Conservation (phyloP, 768 basidiomycete genomes). For the Trametes punicea region DNA sequence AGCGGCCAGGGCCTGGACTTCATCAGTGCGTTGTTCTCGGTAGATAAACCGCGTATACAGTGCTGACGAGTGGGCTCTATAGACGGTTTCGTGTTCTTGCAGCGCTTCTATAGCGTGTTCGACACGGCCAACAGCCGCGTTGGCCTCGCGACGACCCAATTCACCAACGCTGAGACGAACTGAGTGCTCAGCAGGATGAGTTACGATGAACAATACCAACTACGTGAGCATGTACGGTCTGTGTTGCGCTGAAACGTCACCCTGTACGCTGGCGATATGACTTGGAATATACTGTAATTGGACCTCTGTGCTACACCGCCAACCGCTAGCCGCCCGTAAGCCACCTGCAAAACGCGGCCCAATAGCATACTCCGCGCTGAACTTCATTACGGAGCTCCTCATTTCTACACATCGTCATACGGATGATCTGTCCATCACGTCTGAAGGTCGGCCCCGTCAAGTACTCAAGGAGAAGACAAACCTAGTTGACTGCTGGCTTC, state of each 20-base stretch:
- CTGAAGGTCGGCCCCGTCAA: too few species aligned
- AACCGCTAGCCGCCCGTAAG: too few species aligned
- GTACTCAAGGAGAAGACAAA: slow-evolving; percentile 21
- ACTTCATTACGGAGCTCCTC: slow-evolving; percentile 54
- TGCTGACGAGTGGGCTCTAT: neutral
- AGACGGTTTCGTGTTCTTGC: slow-evolving; percentile 58
- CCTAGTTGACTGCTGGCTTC: slow-evolving; percentile 72
- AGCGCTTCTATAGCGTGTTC: slow-evolving; percentile 54
- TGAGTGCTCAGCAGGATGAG: too few species aligned
- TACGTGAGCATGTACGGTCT: too few species aligned
- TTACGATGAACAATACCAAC: too few species aligned
- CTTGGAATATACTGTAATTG: too few species aligned
- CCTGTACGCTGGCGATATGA: too few species aligned
- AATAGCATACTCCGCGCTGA: slow-evolving; percentile 54
- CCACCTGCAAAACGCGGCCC: too few species aligned
- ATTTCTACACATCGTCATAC: slow-evolving; percentile 60
- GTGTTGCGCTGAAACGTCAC: too few species aligned
- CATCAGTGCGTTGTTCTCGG: slow-evolving; percentile 42
- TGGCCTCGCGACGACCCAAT: slow-evolving; percentile 34
- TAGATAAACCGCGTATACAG: neutral
- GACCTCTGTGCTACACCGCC: too few species aligned
- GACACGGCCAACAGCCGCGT: slow-evolving; percentile 34
- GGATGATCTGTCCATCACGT: slow-evolving; percentile 57
- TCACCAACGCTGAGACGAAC: slow-evolving; percentile 33
- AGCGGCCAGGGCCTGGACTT: slow-evolving; percentile 63